Percentiles rank a stretch among this genome's conserved stretches.
Conservation (phyloP, 1,284 basidiomycete genomes). For the Fomitopsis palustris region DNA sequence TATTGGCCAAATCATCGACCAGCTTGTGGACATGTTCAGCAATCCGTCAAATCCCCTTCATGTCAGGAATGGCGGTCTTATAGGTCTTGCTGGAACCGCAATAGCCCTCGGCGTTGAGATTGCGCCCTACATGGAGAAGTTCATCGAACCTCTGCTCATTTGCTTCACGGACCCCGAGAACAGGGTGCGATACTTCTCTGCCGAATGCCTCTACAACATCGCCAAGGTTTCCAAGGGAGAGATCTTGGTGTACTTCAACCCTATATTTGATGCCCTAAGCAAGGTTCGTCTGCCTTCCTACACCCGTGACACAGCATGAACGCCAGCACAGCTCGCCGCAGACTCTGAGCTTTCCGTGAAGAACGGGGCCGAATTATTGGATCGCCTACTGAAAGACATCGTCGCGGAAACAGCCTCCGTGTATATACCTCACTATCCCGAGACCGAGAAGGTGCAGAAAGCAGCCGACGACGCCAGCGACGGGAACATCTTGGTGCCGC, state of each 20-base stretch:
- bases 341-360: conserved; percentile 97
- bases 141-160: conserved; percentile 86
- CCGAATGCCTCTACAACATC: conserved; percentile 98
- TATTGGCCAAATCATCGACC: conserved; percentile 89
- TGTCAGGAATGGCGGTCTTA: conserved; percentile 92
- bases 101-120: conserved; percentile 95
- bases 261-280: conserved; percentile 95
- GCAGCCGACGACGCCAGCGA: conserved; percentile 32
- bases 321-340: conserved; percentile 74
- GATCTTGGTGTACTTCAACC: conserved; percentile 96
- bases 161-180: conserved; percentile 96
- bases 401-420: conserved; percentile 95
- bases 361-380: conserved; percentile 98
- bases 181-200: conserved; percentile 94
- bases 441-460: conserved; percentile 66
- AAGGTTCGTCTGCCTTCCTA: conserved; percentile 61
- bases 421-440: conserved; percentile 88
- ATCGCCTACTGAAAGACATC: conserved; percentile 95
- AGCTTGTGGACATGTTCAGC: conserved; percentile 91
- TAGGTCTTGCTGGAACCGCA: conserved; percentile 93
- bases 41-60: conserved; percentile 80
- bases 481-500: conserved; percentile 53
- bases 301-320: conserved; percentile 3
- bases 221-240: conserved; percentile 98
- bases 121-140: conserved; percentile 90